Evolutionary conservation across 2,329 filamentous ascomycete species (phyloP), one percentile per base, ranked within the genome.

Genomic region (Parascedosporium putredinis): DNA sequence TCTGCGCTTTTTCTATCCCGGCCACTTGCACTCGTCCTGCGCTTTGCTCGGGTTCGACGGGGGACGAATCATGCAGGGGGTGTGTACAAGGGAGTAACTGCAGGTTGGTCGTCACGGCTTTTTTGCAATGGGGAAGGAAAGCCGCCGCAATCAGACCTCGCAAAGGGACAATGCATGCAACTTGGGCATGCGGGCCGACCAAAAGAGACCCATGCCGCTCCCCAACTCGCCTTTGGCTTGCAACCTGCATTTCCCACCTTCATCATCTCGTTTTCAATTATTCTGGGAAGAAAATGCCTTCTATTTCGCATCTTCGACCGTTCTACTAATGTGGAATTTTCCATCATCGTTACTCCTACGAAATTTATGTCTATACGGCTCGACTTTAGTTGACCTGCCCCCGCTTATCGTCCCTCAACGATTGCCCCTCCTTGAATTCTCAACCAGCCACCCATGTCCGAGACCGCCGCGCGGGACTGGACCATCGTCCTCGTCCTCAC

Each of bases 401-500:
- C 52, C 43, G 42, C 51, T 47, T 33, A 36, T 40, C 42, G 33
- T 47, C 38, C 36, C 23, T 36, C 36, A 29, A 34, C 24, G 38
- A 22, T 27, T 34, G 31, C 23, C 16, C 38, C n/a, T 31, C 27
- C 42, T 25, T 20, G 16, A 20, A 22, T 27, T 45, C 18, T 24
- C 33, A 48, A 23, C 31, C 24, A 27, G 12, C 22, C 27, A 25
- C 29, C 44, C 62, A 78, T 78, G 75, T 67, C 69, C 60, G 69
- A 73, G 62, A 69, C 70, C 56, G 67, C 70, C 57, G 67, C 67
- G 59, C 67, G 74, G 52, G 70, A 76, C 65, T 79, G 76, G 76
- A 73, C 75, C 61, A 67, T 78, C 56, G 67, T 80, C 60, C 69
- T 82, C 52, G 68, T 76, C 56, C 65, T 79, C 62, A 76, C 76